A percentile compares a stretch with the other conserved stretches of the same genome.
These are phyloP conservation scores for Dothideomycetes sp. DNA, from an alignment of 2,329 filamentous ascomycete genomes.

Conservation along the genomic window DNA sequence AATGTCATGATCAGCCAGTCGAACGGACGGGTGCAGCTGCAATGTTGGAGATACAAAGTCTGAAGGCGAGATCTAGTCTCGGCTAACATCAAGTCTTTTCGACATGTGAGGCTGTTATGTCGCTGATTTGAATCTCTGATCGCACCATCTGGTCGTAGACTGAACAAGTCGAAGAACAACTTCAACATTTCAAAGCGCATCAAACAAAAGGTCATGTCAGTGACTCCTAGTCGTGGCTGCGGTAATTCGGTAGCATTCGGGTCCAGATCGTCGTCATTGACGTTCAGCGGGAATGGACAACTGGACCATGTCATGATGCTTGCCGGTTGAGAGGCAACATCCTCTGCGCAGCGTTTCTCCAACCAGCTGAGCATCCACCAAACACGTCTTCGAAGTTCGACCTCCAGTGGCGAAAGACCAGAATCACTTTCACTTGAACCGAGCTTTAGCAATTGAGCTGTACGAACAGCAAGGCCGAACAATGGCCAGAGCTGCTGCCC, in stretches of 20 bases:
- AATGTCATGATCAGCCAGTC: slow-evolving; percentile 17
- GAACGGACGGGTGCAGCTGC: slow-evolving; percentile 15
- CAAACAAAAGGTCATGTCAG: slow-evolving; percentile 15
- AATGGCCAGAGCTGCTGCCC: slow-evolving; percentile 11
- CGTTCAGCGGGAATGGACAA: slow-evolving; percentile 14
- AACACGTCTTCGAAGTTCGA: slow-evolving; percentile 10
- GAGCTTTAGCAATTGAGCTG: slow-evolving; percentile 13
- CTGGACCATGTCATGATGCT: slow-evolving; percentile 13
- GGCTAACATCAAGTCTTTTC: slow-evolving; percentile 9
- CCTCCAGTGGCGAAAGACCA: slow-evolving; percentile 12
- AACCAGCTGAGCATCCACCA: slow-evolving; percentile 16
- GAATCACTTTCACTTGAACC: slow-evolving; percentile 10
- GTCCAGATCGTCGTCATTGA: slow-evolving; percentile 18
- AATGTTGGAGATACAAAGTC: slow-evolving; percentile 12
- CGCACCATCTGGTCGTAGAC: background rate
- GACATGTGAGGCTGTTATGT: background rate
- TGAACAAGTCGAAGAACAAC: slow-evolving; percentile 11
- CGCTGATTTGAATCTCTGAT: background rate
- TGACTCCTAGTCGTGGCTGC: slow-evolving; percentile 12
- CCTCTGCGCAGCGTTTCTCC: slow-evolving; percentile 17
- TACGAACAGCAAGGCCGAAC: slow-evolving; percentile 13
- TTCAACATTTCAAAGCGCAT: slow-evolving; percentile 15
- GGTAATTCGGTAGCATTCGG: slow-evolving; percentile 12
- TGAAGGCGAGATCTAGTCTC: slow-evolving; percentile 10
- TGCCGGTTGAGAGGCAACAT: slow-evolving; percentile 11